Conservation (phyloP, 306 rosid species). For the Cucumis cinereus region DNA sequence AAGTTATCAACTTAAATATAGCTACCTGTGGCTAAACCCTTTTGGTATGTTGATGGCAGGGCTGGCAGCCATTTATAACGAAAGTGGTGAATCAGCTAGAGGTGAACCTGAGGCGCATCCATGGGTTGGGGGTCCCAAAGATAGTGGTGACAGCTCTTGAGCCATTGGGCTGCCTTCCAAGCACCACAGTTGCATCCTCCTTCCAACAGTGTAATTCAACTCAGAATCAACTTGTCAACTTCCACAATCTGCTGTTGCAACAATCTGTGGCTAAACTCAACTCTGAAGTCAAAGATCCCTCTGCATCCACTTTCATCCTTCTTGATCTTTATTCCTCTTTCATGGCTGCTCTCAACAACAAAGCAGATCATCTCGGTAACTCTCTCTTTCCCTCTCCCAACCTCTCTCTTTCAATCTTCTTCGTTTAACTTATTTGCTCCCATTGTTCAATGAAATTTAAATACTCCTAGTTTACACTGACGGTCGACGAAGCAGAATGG, state of each 20-base stretch:
- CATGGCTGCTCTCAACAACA: slow-evolving; percentile 39
- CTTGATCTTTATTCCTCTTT: slow-evolving; percentile 47
- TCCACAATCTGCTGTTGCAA: slow-evolving; percentile 53
- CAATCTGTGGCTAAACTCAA: slow-evolving; percentile 44
- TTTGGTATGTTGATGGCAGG: slow-evolving; percentile 22
- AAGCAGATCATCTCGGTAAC: slow-evolving; percentile 19
- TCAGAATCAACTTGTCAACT: slow-evolving; percentile 23
- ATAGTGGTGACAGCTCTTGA: slow-evolving; percentile 38
- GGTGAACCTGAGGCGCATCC: slow-evolving; percentile 34
- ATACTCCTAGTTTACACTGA: background rate
- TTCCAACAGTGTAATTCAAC: slow-evolving; percentile 42
- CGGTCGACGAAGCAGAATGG: background rate
- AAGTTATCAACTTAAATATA: background rate
- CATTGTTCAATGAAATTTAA: background rate
- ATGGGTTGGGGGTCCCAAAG: slow-evolving; percentile 54
- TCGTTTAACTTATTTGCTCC: background rate
- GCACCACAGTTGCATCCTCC: slow-evolving; percentile 19
- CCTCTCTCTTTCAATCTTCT: background rate
- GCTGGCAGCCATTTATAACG: slow-evolving; percentile 29
- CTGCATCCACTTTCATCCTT: slow-evolving; percentile 14
- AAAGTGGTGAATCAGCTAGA: slow-evolving; percentile 46
- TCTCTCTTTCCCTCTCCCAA: background rate
- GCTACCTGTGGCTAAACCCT: too few species aligned
- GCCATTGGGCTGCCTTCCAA: slow-evolving; percentile 79
- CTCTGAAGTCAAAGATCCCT: slow-evolving; percentile 13